A percentile compares a stretch with the other conserved stretches of the same genome.
Evolutionary conservation across 2,329 filamentous ascomycete species (phyloP).

Genomic region (Fusarium sp.): DNA sequence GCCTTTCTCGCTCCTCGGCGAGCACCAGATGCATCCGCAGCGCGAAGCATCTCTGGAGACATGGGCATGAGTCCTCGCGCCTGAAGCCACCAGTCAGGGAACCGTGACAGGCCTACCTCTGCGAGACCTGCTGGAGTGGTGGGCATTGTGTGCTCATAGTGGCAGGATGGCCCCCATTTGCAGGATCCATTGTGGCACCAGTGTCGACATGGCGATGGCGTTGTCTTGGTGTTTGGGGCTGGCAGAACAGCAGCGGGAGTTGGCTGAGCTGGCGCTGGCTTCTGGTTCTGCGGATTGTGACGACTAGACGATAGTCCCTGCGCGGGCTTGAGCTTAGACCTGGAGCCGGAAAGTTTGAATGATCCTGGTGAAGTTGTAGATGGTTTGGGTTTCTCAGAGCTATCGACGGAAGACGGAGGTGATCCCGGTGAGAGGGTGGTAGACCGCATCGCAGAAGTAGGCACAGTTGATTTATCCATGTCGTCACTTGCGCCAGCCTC

Average conservation of each 20-base stretch:
- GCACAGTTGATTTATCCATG: slow-evolving; percentile 1
- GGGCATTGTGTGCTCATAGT: slow-evolving; percentile 61
- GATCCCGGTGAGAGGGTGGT: not conserved
- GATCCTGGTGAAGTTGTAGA: not conserved
- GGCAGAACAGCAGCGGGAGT: not conserved
- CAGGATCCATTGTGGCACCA: slow-evolving; percentile 63
- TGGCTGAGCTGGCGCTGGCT: not conserved
- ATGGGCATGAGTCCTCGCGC: slow-evolving; percentile 34
- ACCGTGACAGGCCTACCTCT: slow-evolving; percentile 55
- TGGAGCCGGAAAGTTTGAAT: not conserved
- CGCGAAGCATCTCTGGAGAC: slow-evolving; percentile 8
- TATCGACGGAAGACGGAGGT: not conserved
- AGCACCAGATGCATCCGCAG: not conserved
- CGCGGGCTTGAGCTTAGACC: slow-evolving; percentile 3
- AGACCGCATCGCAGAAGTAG: not conserved
- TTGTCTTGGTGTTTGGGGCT: slow-evolving; percentile 8
- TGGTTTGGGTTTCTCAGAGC: not conserved
- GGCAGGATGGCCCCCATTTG: slow-evolving; percentile 57
- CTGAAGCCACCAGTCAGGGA: slow-evolving; percentile 58
- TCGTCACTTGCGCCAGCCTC: slow-evolving; percentile 6
- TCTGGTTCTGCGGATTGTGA: slow-evolving; percentile 28
- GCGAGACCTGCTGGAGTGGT: slow-evolving; percentile 53
- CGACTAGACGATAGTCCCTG: slow-evolving; percentile 34
- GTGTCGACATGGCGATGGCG: slow-evolving; percentile 50
- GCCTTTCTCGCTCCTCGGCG: slow-evolving; percentile 16